Evolutionary conservation across 345 rosid genomes (phyloP).

Genomic region (Brassica incana): DNA sequence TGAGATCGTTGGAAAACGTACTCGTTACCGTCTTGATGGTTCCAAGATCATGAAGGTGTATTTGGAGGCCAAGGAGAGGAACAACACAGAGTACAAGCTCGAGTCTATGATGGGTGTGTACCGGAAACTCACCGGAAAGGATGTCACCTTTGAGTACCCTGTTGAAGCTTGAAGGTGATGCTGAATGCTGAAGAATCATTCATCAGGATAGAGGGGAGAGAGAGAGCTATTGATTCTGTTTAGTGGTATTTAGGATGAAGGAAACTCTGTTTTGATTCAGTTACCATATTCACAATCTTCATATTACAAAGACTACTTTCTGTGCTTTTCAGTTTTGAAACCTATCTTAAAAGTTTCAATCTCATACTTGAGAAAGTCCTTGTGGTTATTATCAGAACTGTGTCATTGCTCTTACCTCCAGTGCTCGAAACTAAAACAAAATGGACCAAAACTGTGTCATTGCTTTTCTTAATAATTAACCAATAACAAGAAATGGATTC

Average conservation of each 20-base stretch:
- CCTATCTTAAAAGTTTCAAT: not conserved
- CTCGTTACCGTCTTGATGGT: constrained; percentile 75
- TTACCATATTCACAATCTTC: constrained; percentile 32
- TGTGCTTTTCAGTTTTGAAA: constrained; percentile 24
- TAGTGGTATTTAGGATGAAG: constrained; percentile 37
- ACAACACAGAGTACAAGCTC: constrained; percentile 79
- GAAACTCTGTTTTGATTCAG: constrained; percentile 31
- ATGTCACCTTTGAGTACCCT: constrained; percentile 82
- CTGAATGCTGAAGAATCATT: constrained; percentile 1
- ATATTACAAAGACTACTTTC: not conserved
- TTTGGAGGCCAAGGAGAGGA: constrained; percentile 81
- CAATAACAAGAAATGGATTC: constrained; percentile 13
- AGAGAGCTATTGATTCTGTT: constrained; percentile 27
- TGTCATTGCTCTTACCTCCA: constrained; percentile 12
- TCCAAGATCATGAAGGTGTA: constrained; percentile 80
- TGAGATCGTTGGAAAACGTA: constrained; percentile 87
- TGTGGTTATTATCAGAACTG: not conserved
- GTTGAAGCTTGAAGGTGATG: constrained; percentile 53
- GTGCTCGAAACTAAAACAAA: constrained; percentile 28
- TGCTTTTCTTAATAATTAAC: not conserved
- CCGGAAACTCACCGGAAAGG: constrained; percentile 84
- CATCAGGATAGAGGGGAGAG: constrained; percentile 33
- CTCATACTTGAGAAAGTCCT: not conserved
- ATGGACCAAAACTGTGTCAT: too few relatives aligned
- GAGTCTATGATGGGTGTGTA: constrained; percentile 75